Evolutionary conservation across 73 alveolate genomes (phyloP), one percentile per base, ranked within the genome.

Genomic region (Uronychia setigera): DNA sequence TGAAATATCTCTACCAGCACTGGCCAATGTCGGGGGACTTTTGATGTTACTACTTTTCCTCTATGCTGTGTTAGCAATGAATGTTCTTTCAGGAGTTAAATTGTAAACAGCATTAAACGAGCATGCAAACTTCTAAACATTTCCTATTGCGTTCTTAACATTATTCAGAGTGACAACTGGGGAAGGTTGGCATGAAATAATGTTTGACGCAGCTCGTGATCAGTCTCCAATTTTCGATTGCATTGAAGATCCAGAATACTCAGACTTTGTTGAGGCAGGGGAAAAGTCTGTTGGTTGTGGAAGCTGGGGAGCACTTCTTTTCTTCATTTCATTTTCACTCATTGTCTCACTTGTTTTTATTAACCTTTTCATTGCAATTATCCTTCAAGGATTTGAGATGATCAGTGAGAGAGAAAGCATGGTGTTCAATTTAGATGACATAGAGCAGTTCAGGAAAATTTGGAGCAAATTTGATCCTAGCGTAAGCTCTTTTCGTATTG

Each of bases 131-230:
- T 91, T 91, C 74, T 74, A 85, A 74, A 79, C 89, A 19, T 91
- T 91, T 81, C 89, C 86, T 33, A 76, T 76, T 76, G 91, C 93
- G n/a, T 80, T 87, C 35, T 81, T 87, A 29, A 81, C 93, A 26
- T 77, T 91, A 46, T 87, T 87, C 46, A 74, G 87, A 58, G 33
- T 81, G 29, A 32, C 93, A 31, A 97, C 99, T 35, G 99, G 99
- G 27, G 99, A 97, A 81, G 80, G 87, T 83, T 97, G 99, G 98
- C 92, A 94, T 76, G 84, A 80, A 67, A 85, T 97, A 13, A 95
- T 95, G 99, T 89, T 80, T 88, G 99, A 96, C 76, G 75, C 92
- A 25, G 76, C 76, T 1, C 33, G 78, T n/a, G 5, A 5, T 26
- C 60, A 76, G 29, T 83, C 90, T 27, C 78, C 76, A 32, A 60